Evolutionary conservation across 2,329 filamentous ascomycete species (phyloP).

Genomic region (Penicillium polonicum): DNA sequence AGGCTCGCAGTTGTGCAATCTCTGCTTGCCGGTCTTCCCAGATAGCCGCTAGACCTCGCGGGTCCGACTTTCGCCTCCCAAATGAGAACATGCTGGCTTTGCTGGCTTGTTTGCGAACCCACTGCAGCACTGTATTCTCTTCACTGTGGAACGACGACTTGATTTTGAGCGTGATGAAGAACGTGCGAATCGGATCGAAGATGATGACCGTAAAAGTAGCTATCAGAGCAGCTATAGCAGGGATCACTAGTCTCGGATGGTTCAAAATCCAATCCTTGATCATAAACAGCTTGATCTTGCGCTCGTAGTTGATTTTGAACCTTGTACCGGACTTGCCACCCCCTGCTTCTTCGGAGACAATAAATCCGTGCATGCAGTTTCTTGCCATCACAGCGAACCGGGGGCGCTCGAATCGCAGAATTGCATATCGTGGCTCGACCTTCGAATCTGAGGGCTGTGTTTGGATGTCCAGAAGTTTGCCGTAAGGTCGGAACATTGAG

Average conservation of each 20-base stretch:
- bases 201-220: slow-evolving; percentile 81
- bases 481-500: slow-evolving; percentile 82
- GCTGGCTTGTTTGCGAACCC: slow-evolving; percentile 68
- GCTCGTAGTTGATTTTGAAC: slow-evolving; percentile 80
- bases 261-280: slow-evolving; percentile 83
- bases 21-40: slow-evolving; percentile 83
- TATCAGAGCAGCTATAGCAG: slow-evolving; percentile 73
- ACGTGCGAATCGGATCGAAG: slow-evolving; percentile 91
- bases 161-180: slow-evolving; percentile 87
- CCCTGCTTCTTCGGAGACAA: slow-evolving; percentile 65
- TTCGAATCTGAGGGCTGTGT: slow-evolving; percentile 85
- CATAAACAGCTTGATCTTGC: slow-evolving; percentile 71
- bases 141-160: slow-evolving; percentile 72
- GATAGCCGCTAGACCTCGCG: slow-evolving; percentile 72
- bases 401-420: slow-evolving; percentile 71
- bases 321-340: slow-evolving; percentile 74
- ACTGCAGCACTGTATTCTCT: slow-evolving; percentile 71
- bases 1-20: slow-evolving; percentile 77
- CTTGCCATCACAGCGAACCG: slow-evolving; percentile 82
- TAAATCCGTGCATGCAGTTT: slow-evolving; percentile 86
- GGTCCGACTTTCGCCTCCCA: slow-evolving; percentile 53
- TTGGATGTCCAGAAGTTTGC: slow-evolving; percentile 82
- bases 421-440: slow-evolving; percentile 73
- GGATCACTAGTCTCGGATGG: slow-evolving; percentile 86
- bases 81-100: slow-evolving; percentile 49